These are phyloP conservation scores for Rauvolfia tetraphylla DNA, from an alignment of 257 asterid genomes.

Conservation along the genomic window DNA sequence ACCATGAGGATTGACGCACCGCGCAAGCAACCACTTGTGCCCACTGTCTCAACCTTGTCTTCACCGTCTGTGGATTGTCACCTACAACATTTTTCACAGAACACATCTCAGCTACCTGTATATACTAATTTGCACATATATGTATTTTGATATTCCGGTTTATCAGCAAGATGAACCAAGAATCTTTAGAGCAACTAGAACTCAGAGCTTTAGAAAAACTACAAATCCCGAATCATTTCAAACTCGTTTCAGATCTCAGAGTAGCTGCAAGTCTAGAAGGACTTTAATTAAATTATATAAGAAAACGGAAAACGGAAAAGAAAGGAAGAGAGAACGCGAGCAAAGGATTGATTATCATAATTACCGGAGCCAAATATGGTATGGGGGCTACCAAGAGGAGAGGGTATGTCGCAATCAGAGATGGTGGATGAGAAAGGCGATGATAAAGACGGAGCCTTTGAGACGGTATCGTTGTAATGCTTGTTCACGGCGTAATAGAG, in stretches of 20 bases:
- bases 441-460: slow-evolving; percentile 26
- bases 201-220: too few relatives aligned
- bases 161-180: background rate
- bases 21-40: slow-evolving; percentile 77
- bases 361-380: slow-evolving; percentile 55
- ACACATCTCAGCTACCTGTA: slow-evolving; percentile 9
- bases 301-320: background rate
- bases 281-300: too few relatives aligned
- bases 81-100: slow-evolving; percentile 26
- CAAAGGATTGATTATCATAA: background rate
- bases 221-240: too few relatives aligned
- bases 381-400: slow-evolving; percentile 55
- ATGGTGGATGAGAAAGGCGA: slow-evolving; percentile 27
- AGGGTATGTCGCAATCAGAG: slow-evolving; percentile 41
- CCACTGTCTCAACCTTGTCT: slow-evolving; percentile 74
- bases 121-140: background rate
- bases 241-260: too few relatives aligned
- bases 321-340: background rate
- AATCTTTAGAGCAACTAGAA: too few relatives aligned
- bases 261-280: too few relatives aligned
- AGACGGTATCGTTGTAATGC: slow-evolving; percentile 38
- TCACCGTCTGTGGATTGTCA: slow-evolving; percentile 61
- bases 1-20: slow-evolving; percentile 52
- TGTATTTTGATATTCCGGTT: too few relatives aligned
- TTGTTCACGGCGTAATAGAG: slow-evolving; percentile 59